phyloP scores from a whole-genome alignment of 2,329 filamentous ascomycete genomes.

The Aspergillus japonicus region DNA sequence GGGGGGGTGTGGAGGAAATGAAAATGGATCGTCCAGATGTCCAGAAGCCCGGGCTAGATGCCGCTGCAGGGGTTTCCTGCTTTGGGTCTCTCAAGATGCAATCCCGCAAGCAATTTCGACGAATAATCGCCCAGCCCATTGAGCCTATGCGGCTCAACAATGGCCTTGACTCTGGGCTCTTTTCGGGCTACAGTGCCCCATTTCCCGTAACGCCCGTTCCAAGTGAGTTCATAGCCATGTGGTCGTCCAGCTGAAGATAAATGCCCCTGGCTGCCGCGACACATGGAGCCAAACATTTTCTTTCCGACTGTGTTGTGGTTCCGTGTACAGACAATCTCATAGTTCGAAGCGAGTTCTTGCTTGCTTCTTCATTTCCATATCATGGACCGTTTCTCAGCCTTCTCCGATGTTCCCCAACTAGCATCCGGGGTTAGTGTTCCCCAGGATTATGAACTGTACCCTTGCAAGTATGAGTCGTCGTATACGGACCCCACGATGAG shows the following conservation, averaged over 20 bases:
- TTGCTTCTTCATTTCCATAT: not conserved
- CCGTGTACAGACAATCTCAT: not conserved
- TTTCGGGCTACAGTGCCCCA: conserved; percentile 1
- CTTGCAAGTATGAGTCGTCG: conserved; percentile 2
- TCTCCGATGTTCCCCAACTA: conserved; percentile 1
- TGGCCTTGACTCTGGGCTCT: conserved; percentile 7
- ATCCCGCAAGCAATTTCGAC: conserved; percentile 1
- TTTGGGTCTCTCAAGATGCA: conserved; percentile 2
- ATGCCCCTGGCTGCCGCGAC: conserved; percentile 9
- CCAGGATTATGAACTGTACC: conserved; percentile 8
- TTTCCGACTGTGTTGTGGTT: not conserved
- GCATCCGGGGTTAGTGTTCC: not conserved
- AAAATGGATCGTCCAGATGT: not conserved
- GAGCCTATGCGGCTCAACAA: conserved; percentile 13
- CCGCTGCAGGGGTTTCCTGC: conserved; percentile 5
- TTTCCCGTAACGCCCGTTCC: conserved; percentile 2
- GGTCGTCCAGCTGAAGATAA: conserved; percentile 8
- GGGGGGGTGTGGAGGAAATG: not conserved
- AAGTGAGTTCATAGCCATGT: not conserved
- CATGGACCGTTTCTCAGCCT: conserved; percentile 6
- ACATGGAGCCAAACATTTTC: not conserved
- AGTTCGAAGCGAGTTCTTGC: not conserved
- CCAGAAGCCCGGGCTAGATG: conserved; percentile 7
- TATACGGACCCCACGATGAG: conserved; percentile 3
- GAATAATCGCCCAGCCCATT: conserved; percentile 2